Percentiles rank a stretch among this genome's conserved stretches.
phyloP scores from a whole-genome alignment of 768 basidiomycete species.

The Lactifluus pinguis region DNA sequence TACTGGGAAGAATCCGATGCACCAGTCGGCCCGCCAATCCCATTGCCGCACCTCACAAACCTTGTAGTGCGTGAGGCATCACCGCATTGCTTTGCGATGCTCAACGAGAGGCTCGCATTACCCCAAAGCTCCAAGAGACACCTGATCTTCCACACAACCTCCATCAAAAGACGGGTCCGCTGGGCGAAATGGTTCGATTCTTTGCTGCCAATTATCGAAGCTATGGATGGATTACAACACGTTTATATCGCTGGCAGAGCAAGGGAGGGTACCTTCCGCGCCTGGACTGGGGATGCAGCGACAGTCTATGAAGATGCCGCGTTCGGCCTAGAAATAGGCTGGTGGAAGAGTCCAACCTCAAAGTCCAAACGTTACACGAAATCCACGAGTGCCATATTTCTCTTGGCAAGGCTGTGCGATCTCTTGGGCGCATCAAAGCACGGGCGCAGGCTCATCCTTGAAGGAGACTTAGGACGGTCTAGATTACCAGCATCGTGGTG shows the following conservation, averaged over 20 bases:
- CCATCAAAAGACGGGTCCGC: slow-evolving; percentile 1
- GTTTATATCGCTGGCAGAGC: slow-evolving; percentile 1
- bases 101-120: slow-evolving; percentile 1
- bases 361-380: too few relatives aligned
- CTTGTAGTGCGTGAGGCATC: slow-evolving; percentile 4
- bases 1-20: not conserved
- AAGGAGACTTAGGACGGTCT: not conserved
- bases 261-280: slow-evolving; percentile 8
- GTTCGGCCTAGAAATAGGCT: slow-evolving; percentile 1
- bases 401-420: not conserved
- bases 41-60: slow-evolving; percentile 3
- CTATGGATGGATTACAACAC: slow-evolving; percentile 4
- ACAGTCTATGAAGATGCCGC: not conserved
- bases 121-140: not conserved
- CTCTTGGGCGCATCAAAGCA: not conserved
- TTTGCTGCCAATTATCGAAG: not conserved
- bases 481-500: not conserved
- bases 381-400: slow-evolving; percentile 1
- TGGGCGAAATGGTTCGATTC: slow-evolving; percentile 2
- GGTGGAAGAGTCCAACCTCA: not conserved
- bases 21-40: not conserved
- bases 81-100: slow-evolving; percentile 1
- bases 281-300: slow-evolving; percentile 1
- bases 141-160: not conserved
- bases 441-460: slow-evolving; percentile 1